Conservation (phyloP, 768 basidiomycete genomes). For the Suillus plorans region DNA sequence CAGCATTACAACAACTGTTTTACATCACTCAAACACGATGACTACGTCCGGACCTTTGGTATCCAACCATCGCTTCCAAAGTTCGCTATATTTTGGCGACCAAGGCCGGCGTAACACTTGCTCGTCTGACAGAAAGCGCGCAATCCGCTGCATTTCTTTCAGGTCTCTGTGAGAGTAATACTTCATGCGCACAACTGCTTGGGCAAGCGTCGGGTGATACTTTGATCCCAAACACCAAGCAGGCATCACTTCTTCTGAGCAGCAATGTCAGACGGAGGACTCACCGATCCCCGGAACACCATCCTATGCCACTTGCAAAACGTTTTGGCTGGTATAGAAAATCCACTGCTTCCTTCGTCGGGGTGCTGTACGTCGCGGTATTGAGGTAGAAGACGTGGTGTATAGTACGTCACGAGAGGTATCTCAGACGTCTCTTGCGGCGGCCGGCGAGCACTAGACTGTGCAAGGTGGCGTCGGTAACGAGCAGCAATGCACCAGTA, state of each 20-base stretch:
- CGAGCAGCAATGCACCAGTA: conserved; percentile 33
- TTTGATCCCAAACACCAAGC: conserved; percentile 12
- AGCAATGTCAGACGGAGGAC: conserved; percentile 12
- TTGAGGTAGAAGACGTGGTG: conserved; percentile 38
- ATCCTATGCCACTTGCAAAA: conserved; percentile 50
- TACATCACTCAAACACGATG: conserved; percentile 8
- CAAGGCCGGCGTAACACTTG: conserved; percentile 30
- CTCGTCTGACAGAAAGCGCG: conserved; percentile 38
- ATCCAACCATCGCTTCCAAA: conserved; percentile 41
- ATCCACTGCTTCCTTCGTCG: conserved; percentile 13
- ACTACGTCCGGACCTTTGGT: conserved; percentile 18
- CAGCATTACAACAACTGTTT: neutral
- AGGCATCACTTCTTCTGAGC: neutral
- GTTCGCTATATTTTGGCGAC: conserved; percentile 30
- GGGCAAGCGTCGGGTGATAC: conserved; percentile 35
- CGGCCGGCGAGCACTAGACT: conserved; percentile 1
- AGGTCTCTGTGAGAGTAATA: conserved; percentile 38
- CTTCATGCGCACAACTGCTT: conserved; percentile 35
- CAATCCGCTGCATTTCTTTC: conserved; percentile 41
- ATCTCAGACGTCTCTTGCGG: conserved; percentile 11
- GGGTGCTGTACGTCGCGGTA: conserved; percentile 30
- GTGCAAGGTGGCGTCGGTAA: conserved; percentile 22
- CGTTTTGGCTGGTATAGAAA: conserved; percentile 31
- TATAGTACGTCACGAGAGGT: conserved; percentile 33
- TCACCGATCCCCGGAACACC: conserved; percentile 41